These are phyloP conservation scores for Penicillium sp. DNA, from an alignment of 2,329 filamentous ascomycete species.

Conservation along the genomic window DNA sequence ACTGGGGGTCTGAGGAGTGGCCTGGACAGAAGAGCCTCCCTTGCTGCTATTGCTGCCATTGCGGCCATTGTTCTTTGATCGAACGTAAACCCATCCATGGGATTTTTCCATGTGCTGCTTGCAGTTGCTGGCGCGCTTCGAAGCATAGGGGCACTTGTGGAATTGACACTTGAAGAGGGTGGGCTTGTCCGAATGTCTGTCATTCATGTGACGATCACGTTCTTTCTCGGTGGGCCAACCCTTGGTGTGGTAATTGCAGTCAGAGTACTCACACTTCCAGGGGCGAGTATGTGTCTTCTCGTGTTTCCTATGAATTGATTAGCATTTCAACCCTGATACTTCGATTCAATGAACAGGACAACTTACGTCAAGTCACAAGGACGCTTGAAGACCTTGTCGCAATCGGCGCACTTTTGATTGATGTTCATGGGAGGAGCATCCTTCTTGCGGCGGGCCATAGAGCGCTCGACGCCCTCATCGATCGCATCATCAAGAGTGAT, in stretches of 20 bases:
- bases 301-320: slow-evolving; percentile 64
- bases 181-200: slow-evolving; percentile 84
- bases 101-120: slow-evolving; percentile 99
- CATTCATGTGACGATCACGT: slow-evolving; percentile 91
- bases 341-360: neutral
- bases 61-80: slow-evolving; percentile 88
- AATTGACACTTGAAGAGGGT: slow-evolving; percentile 81
- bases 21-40: slow-evolving; percentile 47
- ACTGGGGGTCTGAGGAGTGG: slow-evolving; percentile 60
- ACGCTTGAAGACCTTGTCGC: slow-evolving; percentile 90
- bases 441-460: slow-evolving; percentile 95
- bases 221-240: slow-evolving; percentile 99
- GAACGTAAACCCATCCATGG: slow-evolving; percentile 84
- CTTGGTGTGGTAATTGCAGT: slow-evolving; percentile 85
- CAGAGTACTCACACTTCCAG: slow-evolving; percentile 81
- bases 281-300: slow-evolving; percentile 96
- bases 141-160: slow-evolving; percentile 84
- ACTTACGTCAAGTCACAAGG: slow-evolving; percentile 82
- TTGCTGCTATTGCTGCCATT: slow-evolving; percentile 53
- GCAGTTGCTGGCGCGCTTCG: slow-evolving; percentile 94
- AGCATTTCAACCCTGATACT: neutral
- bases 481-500: slow-evolving; percentile 56
- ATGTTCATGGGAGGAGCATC: slow-evolving; percentile 83
- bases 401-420: slow-evolving; percentile 76
- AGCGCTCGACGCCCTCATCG: slow-evolving; percentile 80